Base-by-base conservation (phyloP, 2,329 filamentous ascomycete species). In the Fusarium kyushuense region DNA sequence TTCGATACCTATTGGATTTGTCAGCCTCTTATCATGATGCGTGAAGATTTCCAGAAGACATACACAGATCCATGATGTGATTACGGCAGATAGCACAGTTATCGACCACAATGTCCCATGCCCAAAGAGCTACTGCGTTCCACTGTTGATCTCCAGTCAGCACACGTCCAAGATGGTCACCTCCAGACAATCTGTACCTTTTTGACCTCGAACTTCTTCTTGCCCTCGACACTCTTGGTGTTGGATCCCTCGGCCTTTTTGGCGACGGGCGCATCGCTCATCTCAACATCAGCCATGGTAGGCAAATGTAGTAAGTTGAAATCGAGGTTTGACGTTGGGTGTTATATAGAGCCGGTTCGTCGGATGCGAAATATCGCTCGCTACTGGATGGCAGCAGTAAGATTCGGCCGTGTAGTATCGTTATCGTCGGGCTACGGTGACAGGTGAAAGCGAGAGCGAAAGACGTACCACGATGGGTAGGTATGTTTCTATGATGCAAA, bases 81-180 rank as follows among this genome's bases (percentile, higher is more conserved):
- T 99, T 99, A 78, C 96, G 89, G 85, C 96, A 99, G 78, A 99
- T 99, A 75, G 96, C 96, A 79, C 96, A 99, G 86, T 99, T 99
- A 82, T 99, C 96, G 65, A 99, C 96, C 32, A 98, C 94, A 62
- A 99, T 99, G 78, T 99, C 96, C 96, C 96, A 99, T 1, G 96
- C 96, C 96, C 96, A 99, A 3, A 99, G 86, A 40, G 96, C 94
- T 52, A 99, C 96, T 0, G 96, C 96, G 75, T 98, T 98, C 96
- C 96, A 99, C 95, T 97, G 76, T 42, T 67, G 3, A 52, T 21
- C 51, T 75, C 40, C 32, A 16, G 66, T 74, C 49, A 73, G 45
- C 42, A 45, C 45, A 17, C 49, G 25, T 48, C 30, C 17, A 33
- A 16, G 38, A 12, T 29, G n/a, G 43, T 49, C 16, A 32, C 14